Evolutionary conservation across 257 asterid genomes (phyloP).

Genomic region (Thymus quinquecostatus): DNA sequence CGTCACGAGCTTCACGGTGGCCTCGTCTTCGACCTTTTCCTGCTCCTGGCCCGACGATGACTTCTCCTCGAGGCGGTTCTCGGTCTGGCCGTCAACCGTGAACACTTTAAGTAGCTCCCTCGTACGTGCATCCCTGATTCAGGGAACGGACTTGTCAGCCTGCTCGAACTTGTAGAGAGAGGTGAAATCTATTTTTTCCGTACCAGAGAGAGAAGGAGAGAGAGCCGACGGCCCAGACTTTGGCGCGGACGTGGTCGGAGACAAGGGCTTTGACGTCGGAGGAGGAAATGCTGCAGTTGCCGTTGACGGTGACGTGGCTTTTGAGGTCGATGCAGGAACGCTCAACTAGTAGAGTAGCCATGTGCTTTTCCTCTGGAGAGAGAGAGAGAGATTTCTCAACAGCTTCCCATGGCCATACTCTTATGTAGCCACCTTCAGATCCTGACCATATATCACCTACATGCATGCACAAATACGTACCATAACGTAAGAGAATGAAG

Average conservation of each 20-base stretch:
- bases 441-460: slow-evolving; percentile 98
- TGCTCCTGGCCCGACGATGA: slow-evolving; percentile 55
- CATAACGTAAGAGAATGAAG: neutral
- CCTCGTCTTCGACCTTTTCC: slow-evolving; percentile 62
- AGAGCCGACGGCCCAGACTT: slow-evolving; percentile 86
- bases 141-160: slow-evolving; percentile 18
- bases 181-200: too few relatives aligned
- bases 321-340: slow-evolving; percentile 74
- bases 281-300: slow-evolving; percentile 78
- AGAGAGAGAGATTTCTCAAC: slow-evolving; percentile 79
- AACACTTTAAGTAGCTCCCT: slow-evolving; percentile 86
- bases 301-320: slow-evolving; percentile 88
- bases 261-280: slow-evolving; percentile 80
- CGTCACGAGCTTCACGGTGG: slow-evolving; percentile 59
- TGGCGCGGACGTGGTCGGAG: slow-evolving; percentile 66
- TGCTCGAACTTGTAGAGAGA: too few relatives aligned
- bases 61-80: slow-evolving; percentile 70
- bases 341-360: slow-evolving; percentile 88
- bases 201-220: slow-evolving; percentile 86
- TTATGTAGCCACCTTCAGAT: slow-evolving; percentile 72
- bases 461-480: slow-evolving; percentile 3
- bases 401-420: slow-evolving; percentile 93
- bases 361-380: slow-evolving; percentile 77
- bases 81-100: slow-evolving; percentile 80
- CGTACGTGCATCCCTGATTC: slow-evolving; percentile 88